These are phyloP conservation scores for Botrytis paeoniae DNA, from an alignment of 2,329 filamentous ascomycete species.

Conservation along the genomic window DNA sequence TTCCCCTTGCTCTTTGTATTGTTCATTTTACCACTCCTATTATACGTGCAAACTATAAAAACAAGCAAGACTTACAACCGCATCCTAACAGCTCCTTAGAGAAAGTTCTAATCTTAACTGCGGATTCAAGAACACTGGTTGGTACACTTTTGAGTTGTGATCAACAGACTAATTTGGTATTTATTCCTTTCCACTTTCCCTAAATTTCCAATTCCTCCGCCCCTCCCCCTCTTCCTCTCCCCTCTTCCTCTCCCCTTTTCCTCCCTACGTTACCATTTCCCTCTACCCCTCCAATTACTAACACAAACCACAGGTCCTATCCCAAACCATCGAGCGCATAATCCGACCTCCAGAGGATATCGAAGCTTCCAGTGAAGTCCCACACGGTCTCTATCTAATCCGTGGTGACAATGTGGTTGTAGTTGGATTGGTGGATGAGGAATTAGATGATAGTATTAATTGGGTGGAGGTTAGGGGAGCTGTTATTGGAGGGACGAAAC, in stretches of 20 bases:
- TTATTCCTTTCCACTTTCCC: neutral
- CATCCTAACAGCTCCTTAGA: conserved; percentile 55
- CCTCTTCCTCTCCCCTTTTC: too few relatives aligned
- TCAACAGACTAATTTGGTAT: conserved; percentile 82
- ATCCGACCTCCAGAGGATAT: conserved; percentile 82
- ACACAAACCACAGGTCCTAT: conserved; percentile 60
- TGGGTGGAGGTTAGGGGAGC: conserved; percentile 88
- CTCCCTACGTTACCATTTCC: neutral
- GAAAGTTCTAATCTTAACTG: conserved; percentile 86
- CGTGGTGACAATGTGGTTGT: conserved; percentile 92
- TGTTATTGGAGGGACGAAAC: conserved; percentile 81
- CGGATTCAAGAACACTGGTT: conserved; percentile 82
- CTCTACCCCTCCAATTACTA: neutral
- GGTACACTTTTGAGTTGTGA: conserved; percentile 85
- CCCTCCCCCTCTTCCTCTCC: too few relatives aligned
- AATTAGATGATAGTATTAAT: conserved; percentile 84
- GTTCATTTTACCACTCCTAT: neutral
- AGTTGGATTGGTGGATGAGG: conserved; percentile 85
- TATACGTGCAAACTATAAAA: neutral
- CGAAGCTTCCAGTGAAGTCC: conserved; percentile 75
- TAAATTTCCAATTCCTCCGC: too few relatives aligned
- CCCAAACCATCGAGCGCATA: conserved; percentile 80
- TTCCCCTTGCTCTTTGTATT: neutral
- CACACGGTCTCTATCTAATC: conserved; percentile 86
- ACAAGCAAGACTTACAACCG: conserved; percentile 34